phyloP scores from a whole-genome alignment of 2,329 filamentous ascomycete genomes.

The Capronia coronata region DNA sequence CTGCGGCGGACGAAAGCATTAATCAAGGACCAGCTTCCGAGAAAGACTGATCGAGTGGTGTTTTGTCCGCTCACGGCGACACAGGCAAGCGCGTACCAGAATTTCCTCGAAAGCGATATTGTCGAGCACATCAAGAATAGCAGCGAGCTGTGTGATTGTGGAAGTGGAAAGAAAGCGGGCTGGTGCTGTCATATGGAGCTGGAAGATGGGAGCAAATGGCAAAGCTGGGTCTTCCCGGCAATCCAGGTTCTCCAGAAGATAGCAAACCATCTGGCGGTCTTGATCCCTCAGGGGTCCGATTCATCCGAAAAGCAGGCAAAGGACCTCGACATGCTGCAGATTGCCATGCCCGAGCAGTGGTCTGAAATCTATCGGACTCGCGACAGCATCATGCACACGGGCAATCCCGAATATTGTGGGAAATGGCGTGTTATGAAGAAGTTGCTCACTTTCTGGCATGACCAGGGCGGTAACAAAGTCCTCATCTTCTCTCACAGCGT shows the following conservation, averaged over 20 bases:
- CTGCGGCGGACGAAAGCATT: conserved; percentile 86
- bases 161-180: conserved; percentile 63
- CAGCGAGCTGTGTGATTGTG: conserved; percentile 63
- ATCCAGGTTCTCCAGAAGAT: conserved; percentile 80
- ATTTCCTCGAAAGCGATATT: conserved; percentile 66
- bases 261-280: conserved; percentile 82
- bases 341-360: conserved; percentile 70
- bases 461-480: conserved; percentile 77
- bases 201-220: conserved; percentile 59
- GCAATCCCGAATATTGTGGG: conserved; percentile 86
- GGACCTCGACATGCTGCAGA: conserved; percentile 66
- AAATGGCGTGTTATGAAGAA: conserved; percentile 93
- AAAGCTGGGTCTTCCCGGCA: conserved; percentile 73
- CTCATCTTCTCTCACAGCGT: conserved; percentile 93
- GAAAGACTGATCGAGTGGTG: conserved; percentile 88
- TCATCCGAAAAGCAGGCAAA: conserved; percentile 66
- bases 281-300: conserved; percentile 65
- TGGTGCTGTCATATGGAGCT: conserved; percentile 68
- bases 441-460: conserved; percentile 81
- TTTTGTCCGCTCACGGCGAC: conserved; percentile 85
- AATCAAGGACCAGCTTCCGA: conserved; percentile 86
- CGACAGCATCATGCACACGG: conserved; percentile 71
- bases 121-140: conserved; percentile 63
- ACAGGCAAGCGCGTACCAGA: conserved; percentile 76
- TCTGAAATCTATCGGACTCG: conserved; percentile 64